Conservation (phyloP, 768 basidiomycete species). For the Tricholoma matsutake region DNA sequence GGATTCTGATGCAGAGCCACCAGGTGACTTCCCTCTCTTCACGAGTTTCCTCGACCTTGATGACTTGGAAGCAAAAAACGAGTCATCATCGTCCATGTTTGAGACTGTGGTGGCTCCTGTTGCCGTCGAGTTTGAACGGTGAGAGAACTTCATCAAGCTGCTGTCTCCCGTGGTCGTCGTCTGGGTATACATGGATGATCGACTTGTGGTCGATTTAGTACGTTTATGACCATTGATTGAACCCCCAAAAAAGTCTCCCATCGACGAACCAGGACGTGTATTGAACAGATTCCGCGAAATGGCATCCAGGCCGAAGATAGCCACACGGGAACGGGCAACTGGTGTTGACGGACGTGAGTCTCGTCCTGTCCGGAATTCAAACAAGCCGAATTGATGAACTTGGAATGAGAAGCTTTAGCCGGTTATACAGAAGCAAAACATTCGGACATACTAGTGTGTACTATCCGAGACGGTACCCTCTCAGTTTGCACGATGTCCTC, state of each 20-base stretch:
- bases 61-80: slow-evolving; percentile 41
- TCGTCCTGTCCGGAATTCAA: slow-evolving; percentile 76
- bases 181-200: slow-evolving; percentile 70
- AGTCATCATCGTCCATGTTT: slow-evolving; percentile 59
- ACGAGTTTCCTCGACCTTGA: slow-evolving; percentile 47
- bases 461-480: slow-evolving; percentile 69
- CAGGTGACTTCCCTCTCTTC: slow-evolving; percentile 41
- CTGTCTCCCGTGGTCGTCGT: slow-evolving; percentile 67
- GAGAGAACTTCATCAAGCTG: slow-evolving; percentile 69
- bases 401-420: slow-evolving; percentile 4
- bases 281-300: slow-evolving; percentile 89
- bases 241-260: slow-evolving; percentile 74
- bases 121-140: slow-evolving; percentile 65
- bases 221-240: slow-evolving; percentile 68
- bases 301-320: slow-evolving; percentile 87
- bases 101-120: slow-evolving; percentile 52
- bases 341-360: slow-evolving; percentile 85
- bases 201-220: slow-evolving; percentile 65
- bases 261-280: slow-evolving; percentile 60
- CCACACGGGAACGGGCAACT: slow-evolving; percentile 71
- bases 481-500: slow-evolving; percentile 82
- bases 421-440: not conserved
- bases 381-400: slow-evolving; percentile 90
- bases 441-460: slow-evolving; percentile 70
- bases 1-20: slow-evolving; percentile 41